Evolutionary conservation across 2,329 filamentous ascomycete genomes (phyloP).

Genomic region (Pseudocercospora eumusae): DNA sequence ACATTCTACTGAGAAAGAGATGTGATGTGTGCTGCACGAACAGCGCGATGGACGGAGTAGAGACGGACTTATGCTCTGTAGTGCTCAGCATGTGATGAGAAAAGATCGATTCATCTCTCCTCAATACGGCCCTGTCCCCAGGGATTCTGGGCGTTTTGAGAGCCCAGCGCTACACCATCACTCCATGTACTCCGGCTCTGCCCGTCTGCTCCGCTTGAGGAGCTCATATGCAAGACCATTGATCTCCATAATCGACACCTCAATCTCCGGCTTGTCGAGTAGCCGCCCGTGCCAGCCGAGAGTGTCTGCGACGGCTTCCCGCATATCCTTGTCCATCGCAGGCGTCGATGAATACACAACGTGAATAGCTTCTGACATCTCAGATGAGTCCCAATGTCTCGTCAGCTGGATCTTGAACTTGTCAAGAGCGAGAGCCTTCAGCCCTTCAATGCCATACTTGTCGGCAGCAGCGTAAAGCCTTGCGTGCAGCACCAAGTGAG

Average conservation of each 20-base stretch:
- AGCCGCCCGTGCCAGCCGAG: slow-evolving; percentile 32
- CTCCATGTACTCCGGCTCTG: slow-evolving; percentile 27
- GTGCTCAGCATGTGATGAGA: no score
- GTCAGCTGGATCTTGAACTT: slow-evolving; percentile 35
- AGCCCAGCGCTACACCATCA: background rate
- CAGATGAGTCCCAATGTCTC: slow-evolving; percentile 32
- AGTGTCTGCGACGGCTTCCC: slow-evolving; percentile 35
- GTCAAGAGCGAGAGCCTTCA: slow-evolving; percentile 31
- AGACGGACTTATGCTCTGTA: no score
- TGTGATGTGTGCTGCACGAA: no score
- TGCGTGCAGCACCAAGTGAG: slow-evolving; percentile 30
- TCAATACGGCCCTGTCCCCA: no score
- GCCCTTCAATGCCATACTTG: slow-evolving; percentile 31
- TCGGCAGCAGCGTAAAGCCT: slow-evolving; percentile 33
- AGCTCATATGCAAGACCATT: slow-evolving; percentile 37
- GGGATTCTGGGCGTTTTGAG: no score
- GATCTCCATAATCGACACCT: slow-evolving; percentile 33
- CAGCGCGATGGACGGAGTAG: no score
- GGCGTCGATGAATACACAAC: slow-evolving; percentile 35
- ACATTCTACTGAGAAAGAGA: no score
- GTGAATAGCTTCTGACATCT: slow-evolving; percentile 37
- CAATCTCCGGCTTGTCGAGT: slow-evolving; percentile 34
- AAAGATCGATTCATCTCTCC: no score
- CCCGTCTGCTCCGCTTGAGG: slow-evolving; percentile 29
- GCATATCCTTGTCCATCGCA: slow-evolving; percentile 36